Evolutionary conservation across 2,329 filamentous ascomycete genomes (phyloP), one percentile per base, ranked within the genome.

Genomic region (Niveomyces coronatus): DNA sequence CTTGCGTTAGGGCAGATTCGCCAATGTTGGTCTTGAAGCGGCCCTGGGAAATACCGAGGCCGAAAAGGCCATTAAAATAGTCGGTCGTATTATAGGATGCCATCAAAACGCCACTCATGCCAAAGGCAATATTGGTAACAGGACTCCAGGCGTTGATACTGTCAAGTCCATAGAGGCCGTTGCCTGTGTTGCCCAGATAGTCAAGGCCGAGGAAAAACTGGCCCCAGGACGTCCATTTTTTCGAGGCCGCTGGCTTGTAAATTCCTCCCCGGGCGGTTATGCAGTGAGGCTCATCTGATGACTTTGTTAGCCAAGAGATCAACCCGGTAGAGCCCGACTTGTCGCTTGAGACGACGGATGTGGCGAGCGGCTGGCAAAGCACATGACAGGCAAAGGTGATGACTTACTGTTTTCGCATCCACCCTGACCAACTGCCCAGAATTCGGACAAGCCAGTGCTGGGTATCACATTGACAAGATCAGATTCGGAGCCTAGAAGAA

Each of bases 401-500:
- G 19, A 61, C 65, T 49, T 64, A 71, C 70, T 62, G 29, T 56
- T 49, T 45, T 55, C 45, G 46, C 76, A 82, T 40, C 75, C 78
- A 42, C 67, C 64, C 2, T 68, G 61, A 37, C 77, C 67, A 27
- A 86, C 63, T 3, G 76, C 70, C 80, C 81, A 85, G 30, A 80
- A 76, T 55, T 85, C 80, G 24, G 82, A 83, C 29, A 79, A 67
- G 10, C 72, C 69, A 5, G 81, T 86, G 50, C 79, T 85, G 36
- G 79, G 67, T 10, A 67, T 51, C 22, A 67, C 55, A 46, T 62
- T 55, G 42, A 65, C 50, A 9, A 47, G 20, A 37, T 61, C 52
- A 6, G 49, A 49, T 9, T 56, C 47, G 15, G 61, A 56, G 71
- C 65, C 48, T 62, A 71, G 43, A 5, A 48, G 43, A 32, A 87